Evolutionary conservation across 768 basidiomycete genomes (phyloP).

Genomic region (Phallus indusiatus): DNA sequence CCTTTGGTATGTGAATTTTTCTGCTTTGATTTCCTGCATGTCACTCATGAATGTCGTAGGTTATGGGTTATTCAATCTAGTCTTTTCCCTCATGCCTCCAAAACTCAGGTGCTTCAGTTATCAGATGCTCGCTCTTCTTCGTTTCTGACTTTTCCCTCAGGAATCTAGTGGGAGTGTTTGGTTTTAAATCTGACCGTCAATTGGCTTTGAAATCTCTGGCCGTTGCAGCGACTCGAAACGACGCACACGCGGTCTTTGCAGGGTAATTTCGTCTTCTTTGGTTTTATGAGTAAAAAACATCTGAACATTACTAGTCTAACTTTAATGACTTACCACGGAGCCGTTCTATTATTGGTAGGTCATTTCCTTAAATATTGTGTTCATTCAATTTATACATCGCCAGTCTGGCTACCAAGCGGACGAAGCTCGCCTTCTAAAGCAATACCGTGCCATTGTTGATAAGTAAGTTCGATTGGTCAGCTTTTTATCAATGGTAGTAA

Average conservation of each 20-base stretch:
- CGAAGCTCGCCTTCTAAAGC: slow-evolving; percentile 49
- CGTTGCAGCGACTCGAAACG: slow-evolving; percentile 53
- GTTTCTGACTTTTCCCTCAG: slow-evolving; percentile 25
- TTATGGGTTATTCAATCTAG: slow-evolving; percentile 69
- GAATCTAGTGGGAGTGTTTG: slow-evolving; percentile 63
- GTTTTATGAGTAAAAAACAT: neutral
- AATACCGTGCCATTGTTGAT: slow-evolving; percentile 57
- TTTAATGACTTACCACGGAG: slow-evolving; percentile 72
- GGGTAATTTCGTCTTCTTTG: slow-evolving; percentile 35
- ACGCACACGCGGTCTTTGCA: slow-evolving; percentile 70
- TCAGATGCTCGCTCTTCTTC: neutral
- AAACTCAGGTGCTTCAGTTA: slow-evolving; percentile 44
- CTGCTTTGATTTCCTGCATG: neutral
- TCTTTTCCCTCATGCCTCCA: slow-evolving; percentile 67
- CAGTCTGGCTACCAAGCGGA: slow-evolving; percentile 67
- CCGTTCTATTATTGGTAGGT: slow-evolving; percentile 44
- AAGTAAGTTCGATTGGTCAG: slow-evolving; percentile 29
- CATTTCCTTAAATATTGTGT: neutral
- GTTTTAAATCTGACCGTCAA: slow-evolving; percentile 63
- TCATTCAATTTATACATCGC: neutral
- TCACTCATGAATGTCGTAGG: slow-evolving; percentile 19
- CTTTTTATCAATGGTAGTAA: neutral
- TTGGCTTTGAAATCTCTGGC: slow-evolving; percentile 61
- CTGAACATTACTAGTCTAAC: slow-evolving; percentile 44
- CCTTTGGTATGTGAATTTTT: slow-evolving; percentile 46